Percentiles rank a stretch among this genome's conserved stretches.
Conservation (phyloP, 1,139 yeast species). For the Sugiyamaella grinbergsii region DNA sequence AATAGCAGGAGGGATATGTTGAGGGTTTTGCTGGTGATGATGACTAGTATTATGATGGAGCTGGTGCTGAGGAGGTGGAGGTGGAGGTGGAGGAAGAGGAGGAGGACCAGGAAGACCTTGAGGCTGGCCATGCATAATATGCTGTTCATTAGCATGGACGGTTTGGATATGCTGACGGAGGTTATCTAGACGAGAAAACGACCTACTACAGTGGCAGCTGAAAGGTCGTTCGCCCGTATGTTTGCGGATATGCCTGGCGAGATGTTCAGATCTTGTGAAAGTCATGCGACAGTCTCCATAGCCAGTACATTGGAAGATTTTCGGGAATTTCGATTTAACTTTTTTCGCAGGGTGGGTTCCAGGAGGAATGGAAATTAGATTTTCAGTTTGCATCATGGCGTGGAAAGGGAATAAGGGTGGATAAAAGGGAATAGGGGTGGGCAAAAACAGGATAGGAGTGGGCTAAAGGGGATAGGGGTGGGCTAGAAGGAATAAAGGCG, state of each 20-base stretch:
- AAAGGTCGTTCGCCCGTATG: slow-evolving; percentile 97
- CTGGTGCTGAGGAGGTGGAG: slow-evolving; percentile 19
- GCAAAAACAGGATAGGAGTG: neutral
- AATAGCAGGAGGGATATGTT: slow-evolving; percentile 19
- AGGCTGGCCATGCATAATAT: slow-evolving; percentile 37
- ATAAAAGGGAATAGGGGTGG: neutral
- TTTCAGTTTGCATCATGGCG: slow-evolving; percentile 17
- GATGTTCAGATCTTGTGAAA: slow-evolving; percentile 84
- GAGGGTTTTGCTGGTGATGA: slow-evolving; percentile 22
- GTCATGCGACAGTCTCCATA: slow-evolving; percentile 87
- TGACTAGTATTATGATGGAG: slow-evolving; percentile 18
- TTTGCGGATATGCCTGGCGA: slow-evolving; percentile 88
- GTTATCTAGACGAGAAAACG: slow-evolving; percentile 83
- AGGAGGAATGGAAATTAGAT: slow-evolving; percentile 5
- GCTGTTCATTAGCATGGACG: slow-evolving; percentile 79
- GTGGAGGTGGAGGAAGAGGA: slow-evolving; percentile 18
- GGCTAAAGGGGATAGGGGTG: neutral
- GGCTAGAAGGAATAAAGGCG: too few species aligned
- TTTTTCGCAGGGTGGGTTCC: slow-evolving; percentile 14
- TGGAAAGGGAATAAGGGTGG: neutral
- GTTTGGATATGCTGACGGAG: slow-evolving; percentile 91
- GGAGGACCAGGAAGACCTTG: slow-evolving; percentile 29
- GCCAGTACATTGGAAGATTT: slow-evolving; percentile 81
- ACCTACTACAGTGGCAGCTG: slow-evolving; percentile 80
- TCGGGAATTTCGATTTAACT: slow-evolving; percentile 42